A percentile compares a stretch with the other conserved stretches of the same genome.
Conservation (phyloP, 2,329 filamentous ascomycete species). For the Beauveria brongniartii region DNA sequence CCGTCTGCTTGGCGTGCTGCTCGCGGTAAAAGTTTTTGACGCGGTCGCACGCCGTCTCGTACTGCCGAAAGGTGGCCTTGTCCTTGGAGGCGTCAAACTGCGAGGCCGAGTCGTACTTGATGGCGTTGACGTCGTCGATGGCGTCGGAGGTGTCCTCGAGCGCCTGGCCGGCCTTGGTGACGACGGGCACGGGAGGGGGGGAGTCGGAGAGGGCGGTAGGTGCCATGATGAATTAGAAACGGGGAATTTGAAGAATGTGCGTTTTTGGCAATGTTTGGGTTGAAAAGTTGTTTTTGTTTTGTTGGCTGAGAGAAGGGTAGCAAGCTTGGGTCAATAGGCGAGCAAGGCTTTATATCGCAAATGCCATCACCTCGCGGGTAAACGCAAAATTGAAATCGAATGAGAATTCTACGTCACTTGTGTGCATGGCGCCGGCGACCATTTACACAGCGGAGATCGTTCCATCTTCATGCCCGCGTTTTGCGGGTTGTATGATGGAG, state of each 20-base stretch:
- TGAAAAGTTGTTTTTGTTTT: too few species aligned
- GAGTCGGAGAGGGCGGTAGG: constrained; percentile 17
- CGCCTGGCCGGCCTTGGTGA: constrained; percentile 18
- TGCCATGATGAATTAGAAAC: constrained; percentile 16
- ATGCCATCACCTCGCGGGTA: neutral
- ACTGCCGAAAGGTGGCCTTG: constrained; percentile 74
- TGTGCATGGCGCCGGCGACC: neutral
- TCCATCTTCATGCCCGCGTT: neutral
- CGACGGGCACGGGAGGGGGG: neutral
- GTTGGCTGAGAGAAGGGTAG: neutral
- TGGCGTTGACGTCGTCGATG: constrained; percentile 44
- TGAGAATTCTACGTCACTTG: neutral
- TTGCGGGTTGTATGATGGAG: neutral
- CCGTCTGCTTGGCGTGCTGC: constrained; percentile 63
- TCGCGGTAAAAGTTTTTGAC: constrained; percentile 82
- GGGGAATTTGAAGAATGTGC: neutral
- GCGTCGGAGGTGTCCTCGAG: constrained; percentile 43
- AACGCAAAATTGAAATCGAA: neutral
- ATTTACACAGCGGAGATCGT: neutral
- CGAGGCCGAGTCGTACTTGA: constrained; percentile 45
- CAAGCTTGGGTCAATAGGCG: neutral
- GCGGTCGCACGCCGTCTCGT: constrained; percentile 72
- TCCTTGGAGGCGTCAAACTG: constrained; percentile 69
- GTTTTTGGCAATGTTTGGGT: too few species aligned
- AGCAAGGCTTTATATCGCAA: neutral